These are phyloP conservation scores for Colletotrichum cordylinicola DNA, from an alignment of 2,329 filamentous ascomycete genomes.

Conservation along the genomic window DNA sequence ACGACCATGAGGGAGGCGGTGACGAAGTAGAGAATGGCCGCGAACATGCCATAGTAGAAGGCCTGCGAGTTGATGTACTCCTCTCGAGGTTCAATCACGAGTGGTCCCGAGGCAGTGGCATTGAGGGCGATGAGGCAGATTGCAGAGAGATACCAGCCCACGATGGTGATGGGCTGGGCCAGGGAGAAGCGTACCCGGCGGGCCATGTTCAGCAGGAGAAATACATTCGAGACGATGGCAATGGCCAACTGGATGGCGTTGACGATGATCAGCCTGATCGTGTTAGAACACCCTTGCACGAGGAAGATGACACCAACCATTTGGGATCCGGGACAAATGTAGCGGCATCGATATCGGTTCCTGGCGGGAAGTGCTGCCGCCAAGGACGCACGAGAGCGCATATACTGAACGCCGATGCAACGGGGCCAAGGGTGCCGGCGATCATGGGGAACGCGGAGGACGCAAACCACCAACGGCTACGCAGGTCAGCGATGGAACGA, in stretches of 20 bases:
- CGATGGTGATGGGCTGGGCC: slow-evolving; percentile 82
- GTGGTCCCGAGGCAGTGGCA: slow-evolving; percentile 67
- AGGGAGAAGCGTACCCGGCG: slow-evolving; percentile 79
- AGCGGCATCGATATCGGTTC: slow-evolving; percentile 53
- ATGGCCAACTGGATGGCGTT: slow-evolving; percentile 81
- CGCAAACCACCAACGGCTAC: slow-evolving; percentile 68
- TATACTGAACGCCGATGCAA: slow-evolving; percentile 88
- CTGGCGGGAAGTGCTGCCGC: slow-evolving; percentile 63
- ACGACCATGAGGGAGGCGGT: slow-evolving; percentile 78
- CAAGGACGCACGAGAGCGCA: slow-evolving; percentile 84
- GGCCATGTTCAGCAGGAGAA: slow-evolving; percentile 88
- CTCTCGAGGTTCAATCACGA: slow-evolving; percentile 44
- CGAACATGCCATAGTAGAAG: slow-evolving; percentile 85
- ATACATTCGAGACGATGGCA: slow-evolving; percentile 80
- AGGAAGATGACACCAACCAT: slow-evolving; percentile 55
- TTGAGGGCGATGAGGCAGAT: slow-evolving; percentile 71
- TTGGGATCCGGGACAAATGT: slow-evolving; percentile 67
- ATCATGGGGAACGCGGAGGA: slow-evolving; percentile 76
- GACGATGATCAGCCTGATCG: slow-evolving; percentile 67
- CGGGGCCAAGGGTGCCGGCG: slow-evolving; percentile 82
- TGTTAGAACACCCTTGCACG: not conserved
- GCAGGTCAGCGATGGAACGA: not conserved
- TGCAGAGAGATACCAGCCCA: slow-evolving; percentile 74
- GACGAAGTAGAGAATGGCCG: slow-evolving; percentile 80
- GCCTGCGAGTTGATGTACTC: slow-evolving; percentile 77